Base-by-base conservation (phyloP, 1,284 basidiomycete species). In the Heterobasidion occidentale region DNA sequence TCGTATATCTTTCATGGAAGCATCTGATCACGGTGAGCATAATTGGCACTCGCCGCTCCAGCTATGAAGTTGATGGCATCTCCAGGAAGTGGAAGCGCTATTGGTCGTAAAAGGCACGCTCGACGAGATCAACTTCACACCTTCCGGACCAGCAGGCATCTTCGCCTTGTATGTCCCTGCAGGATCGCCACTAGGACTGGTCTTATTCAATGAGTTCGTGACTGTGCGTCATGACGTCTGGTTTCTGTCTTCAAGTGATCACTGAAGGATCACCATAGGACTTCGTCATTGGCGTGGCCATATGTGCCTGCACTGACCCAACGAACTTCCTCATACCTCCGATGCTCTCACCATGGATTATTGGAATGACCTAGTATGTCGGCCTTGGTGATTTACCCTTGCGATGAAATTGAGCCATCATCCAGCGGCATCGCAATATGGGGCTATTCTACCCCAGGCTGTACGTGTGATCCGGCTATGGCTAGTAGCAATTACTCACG, bases 121-220 rank as follows among this genome's bases (percentile, higher is more conserved):
- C 36, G 67, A 74, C 5, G 62, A 65, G 0, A 56, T 73, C 12
- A 71, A 78, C 61, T 86, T 83, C 64, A 78, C 79, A 0, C 75
- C 78, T 8, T 67, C 66, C 19, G 82, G 83, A 2, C 76, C 80
- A 1, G 81, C 76, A 15, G 84, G 84, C 5, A 77, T 81, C 53
- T 80, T 86, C 52, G 84, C 68, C 7, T 67, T 85, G 36, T 78
- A 74, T 57, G 69, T 75, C 3, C 60, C 68, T 8, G 71, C 79
- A 36, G 77, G 76, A 2, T 70, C 77, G 50, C 77, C 75, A 42
- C 65, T 86, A n/a, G 70, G 71, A n/a, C 69, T 73, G 8, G 75
- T 73, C 42, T 79, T 84, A 62, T 67, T 86, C 53, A 87, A 84
- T 61, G 85, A 87, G 60, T 83, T 84, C 57, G 70, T 83, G 45